These are phyloP conservation scores for Asterophora parasitica DNA, from an alignment of 768 basidiomycete species.

Conservation along the genomic window DNA sequence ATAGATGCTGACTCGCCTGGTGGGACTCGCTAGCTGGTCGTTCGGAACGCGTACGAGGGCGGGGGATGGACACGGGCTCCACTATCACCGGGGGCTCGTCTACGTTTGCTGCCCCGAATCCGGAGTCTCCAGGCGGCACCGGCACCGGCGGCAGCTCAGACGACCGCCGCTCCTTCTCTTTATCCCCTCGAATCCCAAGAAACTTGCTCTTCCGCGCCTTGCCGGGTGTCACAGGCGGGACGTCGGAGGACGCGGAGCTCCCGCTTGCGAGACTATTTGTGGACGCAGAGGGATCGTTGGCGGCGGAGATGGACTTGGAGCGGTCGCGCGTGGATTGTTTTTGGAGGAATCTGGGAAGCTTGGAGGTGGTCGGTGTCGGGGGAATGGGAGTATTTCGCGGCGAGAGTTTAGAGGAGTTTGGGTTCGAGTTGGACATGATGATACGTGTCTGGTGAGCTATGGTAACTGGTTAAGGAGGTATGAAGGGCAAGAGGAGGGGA, in stretches of 20 bases:
- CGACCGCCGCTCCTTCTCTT: too few relatives aligned
- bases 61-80: conserved; percentile 53
- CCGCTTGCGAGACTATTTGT: neutral
- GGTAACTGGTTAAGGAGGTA: too few relatives aligned
- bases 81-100: conserved; percentile 64
- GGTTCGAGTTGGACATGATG: too few relatives aligned
- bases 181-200: neutral
- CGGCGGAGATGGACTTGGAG: neutral
- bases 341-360: conserved; percentile 4
- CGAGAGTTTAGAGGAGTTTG: too few relatives aligned
- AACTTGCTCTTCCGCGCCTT: neutral
- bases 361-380: neutral
- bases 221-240: neutral
- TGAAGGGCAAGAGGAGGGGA: too few relatives aligned
- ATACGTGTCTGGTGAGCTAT: too few relatives aligned
- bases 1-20: conserved; percentile 10
- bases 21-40: conserved; percentile 40
- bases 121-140: too few relatives aligned
- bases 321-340: neutral
- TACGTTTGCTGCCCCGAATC: neutral
- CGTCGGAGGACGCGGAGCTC: neutral
- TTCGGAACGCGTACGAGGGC: conserved; percentile 51
- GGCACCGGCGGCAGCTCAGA: too few relatives aligned
- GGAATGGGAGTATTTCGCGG: too few relatives aligned
- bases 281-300: neutral